A percentile compares a stretch with the other conserved stretches of the same genome.
Evolutionary conservation across 1,284 basidiomycete genomes (phyloP).

Genomic region (Sporisorium reilianum): DNA sequence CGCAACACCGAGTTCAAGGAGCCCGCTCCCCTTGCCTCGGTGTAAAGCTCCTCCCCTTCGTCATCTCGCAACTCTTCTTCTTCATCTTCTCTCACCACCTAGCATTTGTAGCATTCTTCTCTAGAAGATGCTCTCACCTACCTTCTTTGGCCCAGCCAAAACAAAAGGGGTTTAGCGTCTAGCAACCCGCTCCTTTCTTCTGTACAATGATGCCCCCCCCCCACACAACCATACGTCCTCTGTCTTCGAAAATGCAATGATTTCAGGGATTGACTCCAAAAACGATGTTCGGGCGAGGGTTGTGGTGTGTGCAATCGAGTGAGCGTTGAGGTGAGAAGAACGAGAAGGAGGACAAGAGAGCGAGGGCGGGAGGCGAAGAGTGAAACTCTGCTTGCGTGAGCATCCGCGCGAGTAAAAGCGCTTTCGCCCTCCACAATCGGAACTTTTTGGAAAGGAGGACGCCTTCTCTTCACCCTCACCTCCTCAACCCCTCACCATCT

Average conservation of each 20-base stretch:
- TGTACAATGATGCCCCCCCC: conserved; percentile 44
- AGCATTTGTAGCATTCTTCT: conserved; percentile 18
- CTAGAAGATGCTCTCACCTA: conserved; percentile 3
- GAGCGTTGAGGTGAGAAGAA: not conserved
- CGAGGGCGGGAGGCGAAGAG: too few relatives aligned
- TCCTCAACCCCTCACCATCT: not conserved
- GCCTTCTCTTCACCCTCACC: too few relatives aligned
- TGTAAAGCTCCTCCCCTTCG: conserved; percentile 52
- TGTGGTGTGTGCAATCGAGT: not conserved
- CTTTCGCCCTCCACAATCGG: too few relatives aligned
- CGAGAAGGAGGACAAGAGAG: too few relatives aligned
- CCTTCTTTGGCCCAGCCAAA: conserved; percentile 10
- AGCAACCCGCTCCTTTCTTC: conserved; percentile 20
- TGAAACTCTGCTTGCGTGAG: too few relatives aligned
- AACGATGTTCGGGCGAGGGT: not conserved
- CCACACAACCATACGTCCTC: conserved; percentile 22
- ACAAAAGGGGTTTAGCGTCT: conserved; percentile 22
- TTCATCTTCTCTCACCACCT: not conserved
- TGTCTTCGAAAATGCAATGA: conserved; percentile 44
- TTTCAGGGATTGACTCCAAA: conserved; percentile 48
- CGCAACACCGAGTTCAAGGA: conserved; percentile 89
- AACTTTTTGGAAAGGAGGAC: too few relatives aligned
- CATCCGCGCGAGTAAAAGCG: too few relatives aligned
- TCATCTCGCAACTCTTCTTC: conserved; percentile 2
- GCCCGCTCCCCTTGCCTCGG: conserved; percentile 85